These are phyloP conservation scores for Komagataea norvegica DNA, from an alignment of 1,139 yeast genomes.

Conservation along the genomic window DNA sequence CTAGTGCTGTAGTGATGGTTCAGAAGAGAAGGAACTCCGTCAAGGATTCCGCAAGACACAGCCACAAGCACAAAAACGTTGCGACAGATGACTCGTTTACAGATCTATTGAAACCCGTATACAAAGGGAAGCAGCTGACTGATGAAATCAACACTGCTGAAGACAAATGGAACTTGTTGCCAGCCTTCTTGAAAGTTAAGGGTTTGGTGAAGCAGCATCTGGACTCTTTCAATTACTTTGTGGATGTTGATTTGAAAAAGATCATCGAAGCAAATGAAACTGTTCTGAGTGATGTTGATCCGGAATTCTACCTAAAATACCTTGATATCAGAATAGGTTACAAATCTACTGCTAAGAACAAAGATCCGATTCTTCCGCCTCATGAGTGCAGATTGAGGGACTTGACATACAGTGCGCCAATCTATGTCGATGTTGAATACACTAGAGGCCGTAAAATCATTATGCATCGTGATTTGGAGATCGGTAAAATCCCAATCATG, in stretches of 20 bases:
- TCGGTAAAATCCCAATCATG: constrained; percentile 98
- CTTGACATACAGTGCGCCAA: constrained; percentile 92
- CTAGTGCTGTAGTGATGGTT: constrained; percentile 14
- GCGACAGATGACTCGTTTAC: constrained; percentile 51
- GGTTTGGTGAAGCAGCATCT: constrained; percentile 96
- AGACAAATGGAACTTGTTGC: constrained; percentile 94
- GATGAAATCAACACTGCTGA: constrained; percentile 88
- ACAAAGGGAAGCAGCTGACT: constrained; percentile 78
- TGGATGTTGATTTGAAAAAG: constrained; percentile 87
- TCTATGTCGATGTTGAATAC: constrained; percentile 93
- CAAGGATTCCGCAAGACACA: constrained; percentile 6
- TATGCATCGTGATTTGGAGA: constrained; percentile 83
- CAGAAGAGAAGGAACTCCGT: constrained; percentile 23
- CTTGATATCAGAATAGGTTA: constrained; percentile 87
- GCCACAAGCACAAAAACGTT: constrained; percentile 13
- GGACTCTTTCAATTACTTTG: constrained; percentile 94
- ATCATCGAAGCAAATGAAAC: constrained; percentile 87
- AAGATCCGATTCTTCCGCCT: constrained; percentile 62
- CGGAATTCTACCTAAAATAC: constrained; percentile 89
- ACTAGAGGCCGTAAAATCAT: constrained; percentile 92
- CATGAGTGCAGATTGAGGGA: constrained; percentile 96
- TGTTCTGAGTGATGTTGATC: constrained; percentile 92
- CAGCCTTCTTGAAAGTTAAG: constrained; percentile 92
- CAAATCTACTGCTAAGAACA: constrained; percentile 47
- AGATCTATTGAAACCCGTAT: constrained; percentile 72